A percentile compares a stretch with the other conserved stretches of the same genome.
Evolutionary conservation across 2,329 filamentous ascomycete genomes (phyloP).

Genomic region (Botrytis aclada): DNA sequence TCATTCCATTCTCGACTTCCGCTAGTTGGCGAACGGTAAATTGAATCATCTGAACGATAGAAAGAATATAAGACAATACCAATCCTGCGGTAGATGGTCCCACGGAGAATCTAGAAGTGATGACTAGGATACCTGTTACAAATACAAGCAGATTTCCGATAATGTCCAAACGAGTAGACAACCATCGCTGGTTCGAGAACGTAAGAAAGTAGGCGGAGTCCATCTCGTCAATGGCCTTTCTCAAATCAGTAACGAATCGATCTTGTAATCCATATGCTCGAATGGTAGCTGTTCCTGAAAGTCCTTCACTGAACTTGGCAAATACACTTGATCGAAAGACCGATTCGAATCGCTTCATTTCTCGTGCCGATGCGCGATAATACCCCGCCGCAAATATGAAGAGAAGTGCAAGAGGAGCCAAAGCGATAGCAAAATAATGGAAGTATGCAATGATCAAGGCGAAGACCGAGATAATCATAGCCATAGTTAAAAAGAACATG

Average conservation of each 20-base stretch:
- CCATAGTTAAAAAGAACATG: constrained; percentile 86
- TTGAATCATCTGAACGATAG: constrained; percentile 93
- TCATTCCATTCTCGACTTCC: constrained; percentile 98
- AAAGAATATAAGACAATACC: constrained; percentile 88
- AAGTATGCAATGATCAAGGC: constrained; percentile 92
- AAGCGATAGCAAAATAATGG: constrained; percentile 68
- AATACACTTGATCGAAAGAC: constrained; percentile 85
- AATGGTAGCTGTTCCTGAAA: constrained; percentile 80
- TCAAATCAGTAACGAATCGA: constrained; percentile 69
- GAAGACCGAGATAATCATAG: constrained; percentile 80
- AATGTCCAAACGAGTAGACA: constrained; percentile 78
- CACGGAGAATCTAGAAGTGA: constrained; percentile 85
- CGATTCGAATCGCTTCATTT: constrained; percentile 92
- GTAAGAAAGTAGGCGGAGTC: constrained; percentile 92
- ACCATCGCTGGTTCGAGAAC: constrained; percentile 93
- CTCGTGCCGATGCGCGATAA: constrained; percentile 85
- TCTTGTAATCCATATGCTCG: constrained; percentile 81
- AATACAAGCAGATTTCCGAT: constrained; percentile 86
- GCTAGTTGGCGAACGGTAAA: constrained; percentile 92
- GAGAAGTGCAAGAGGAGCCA: constrained; percentile 66
- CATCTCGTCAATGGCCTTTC: constrained; percentile 81
- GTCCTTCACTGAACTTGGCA: constrained; percentile 84
- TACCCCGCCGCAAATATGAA: constrained; percentile 83
- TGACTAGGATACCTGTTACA: constrained; percentile 82
- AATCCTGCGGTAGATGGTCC: constrained; percentile 81